A percentile compares a stretch with the other conserved stretches of the same genome.
phyloP scores from a whole-genome alignment of 2,329 filamentous ascomycete genomes.

The Talaromyces sp. region DNA sequence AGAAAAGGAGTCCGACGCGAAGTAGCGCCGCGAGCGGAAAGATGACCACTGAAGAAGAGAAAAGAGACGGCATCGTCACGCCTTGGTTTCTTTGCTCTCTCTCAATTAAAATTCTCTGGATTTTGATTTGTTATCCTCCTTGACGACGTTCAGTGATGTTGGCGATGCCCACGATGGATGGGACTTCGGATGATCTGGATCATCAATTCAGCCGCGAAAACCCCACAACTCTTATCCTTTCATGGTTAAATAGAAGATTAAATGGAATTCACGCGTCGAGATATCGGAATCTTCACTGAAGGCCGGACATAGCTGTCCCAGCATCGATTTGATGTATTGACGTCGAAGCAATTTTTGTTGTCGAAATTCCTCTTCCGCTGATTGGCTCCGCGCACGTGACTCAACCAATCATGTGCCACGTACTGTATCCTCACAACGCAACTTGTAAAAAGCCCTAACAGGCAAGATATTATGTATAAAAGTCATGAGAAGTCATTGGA shows the following conservation, averaged over 20 bases:
- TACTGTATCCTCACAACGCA: not conserved
- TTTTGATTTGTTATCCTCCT: not conserved
- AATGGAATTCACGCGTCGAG: not conserved
- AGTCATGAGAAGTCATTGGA: not conserved
- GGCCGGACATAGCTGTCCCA: not conserved
- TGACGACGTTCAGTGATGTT: not conserved
- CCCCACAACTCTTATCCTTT: not conserved
- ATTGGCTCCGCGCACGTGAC: not conserved
- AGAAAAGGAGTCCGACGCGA: conserved; percentile 68
- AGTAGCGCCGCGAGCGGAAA: conserved; percentile 49
- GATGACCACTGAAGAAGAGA: conserved; percentile 23
- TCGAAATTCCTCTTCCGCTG: not conserved
- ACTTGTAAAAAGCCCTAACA: not conserved
- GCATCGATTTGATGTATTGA: not conserved
- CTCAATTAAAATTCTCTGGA: not conserved
- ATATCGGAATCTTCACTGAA: not conserved
- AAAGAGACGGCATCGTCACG: conserved; percentile 6
- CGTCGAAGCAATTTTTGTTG: not conserved
- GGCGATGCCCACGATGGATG: not conserved
- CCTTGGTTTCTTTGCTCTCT: too few relatives aligned
- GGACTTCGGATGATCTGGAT: not conserved
- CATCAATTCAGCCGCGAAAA: not conserved
- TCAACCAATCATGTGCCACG: not conserved
- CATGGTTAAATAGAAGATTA: not conserved
- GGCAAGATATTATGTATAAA: not conserved